Evolutionary conservation across 805 yeast genomes (phyloP).

Genomic region (Saccharomycopsis oosterbeekiorum): DNA sequence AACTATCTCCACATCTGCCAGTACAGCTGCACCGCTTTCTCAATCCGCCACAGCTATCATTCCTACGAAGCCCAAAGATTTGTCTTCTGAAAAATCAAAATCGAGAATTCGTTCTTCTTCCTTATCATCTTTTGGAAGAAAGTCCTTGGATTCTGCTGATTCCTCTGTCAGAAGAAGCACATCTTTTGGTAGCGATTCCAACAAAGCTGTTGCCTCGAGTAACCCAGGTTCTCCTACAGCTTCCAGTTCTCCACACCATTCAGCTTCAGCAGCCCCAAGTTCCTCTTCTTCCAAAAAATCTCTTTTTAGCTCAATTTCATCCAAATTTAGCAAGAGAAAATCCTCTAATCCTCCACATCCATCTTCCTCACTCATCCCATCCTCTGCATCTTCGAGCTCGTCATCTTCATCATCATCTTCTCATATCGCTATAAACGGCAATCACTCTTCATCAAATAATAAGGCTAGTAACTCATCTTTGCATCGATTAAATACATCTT

Average conservation of each 20-base stretch:
- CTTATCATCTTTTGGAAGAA: conserved; percentile 9
- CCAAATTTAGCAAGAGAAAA: conserved; percentile 22
- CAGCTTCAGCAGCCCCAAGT: conserved; percentile 4
- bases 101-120: conserved; percentile 16
- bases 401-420: background rate
- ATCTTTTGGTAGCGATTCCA: conserved; percentile 8
- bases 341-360: background rate
- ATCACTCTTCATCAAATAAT: background rate
- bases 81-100: background rate
- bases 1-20: background rate
- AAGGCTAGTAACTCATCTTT: background rate
- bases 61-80: background rate
- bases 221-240: background rate
- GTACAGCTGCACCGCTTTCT: background rate
- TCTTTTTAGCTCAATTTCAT: conserved; percentile 24
- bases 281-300: conserved; percentile 20
- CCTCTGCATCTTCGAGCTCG: background rate
- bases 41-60: background rate
- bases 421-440: background rate
- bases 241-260: conserved; percentile 1
- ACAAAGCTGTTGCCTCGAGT: background rate
- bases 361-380: background rate
- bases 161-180: conserved; percentile 1
- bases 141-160: conserved; percentile 8
- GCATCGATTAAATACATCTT: background rate